These are phyloP conservation scores for Verticillium isaacii DNA, from an alignment of 2,329 filamentous ascomycete species.

Conservation along the genomic window DNA sequence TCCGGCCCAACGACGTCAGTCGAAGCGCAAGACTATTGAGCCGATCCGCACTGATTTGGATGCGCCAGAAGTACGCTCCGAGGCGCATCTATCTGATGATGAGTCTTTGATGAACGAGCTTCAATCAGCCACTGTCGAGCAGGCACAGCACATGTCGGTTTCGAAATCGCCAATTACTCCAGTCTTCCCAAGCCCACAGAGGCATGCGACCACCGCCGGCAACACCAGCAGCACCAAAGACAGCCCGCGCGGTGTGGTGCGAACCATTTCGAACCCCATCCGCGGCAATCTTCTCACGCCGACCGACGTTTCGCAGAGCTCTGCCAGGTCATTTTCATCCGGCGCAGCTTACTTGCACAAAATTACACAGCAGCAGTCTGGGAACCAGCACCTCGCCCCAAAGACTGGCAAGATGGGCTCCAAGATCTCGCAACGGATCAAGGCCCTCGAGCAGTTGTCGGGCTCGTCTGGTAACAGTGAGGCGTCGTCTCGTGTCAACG, in stretches of 20 bases:
- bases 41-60: slow-evolving; percentile 51
- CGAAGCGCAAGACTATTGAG: slow-evolving; percentile 38
- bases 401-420: slow-evolving; percentile 83
- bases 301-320: slow-evolving; percentile 39
- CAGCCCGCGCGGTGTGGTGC: slow-evolving; percentile 33
- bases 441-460: slow-evolving; percentile 79
- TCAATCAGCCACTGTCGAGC: slow-evolving; percentile 73
- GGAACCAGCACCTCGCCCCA: slow-evolving; percentile 38
- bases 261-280: slow-evolving; percentile 31
- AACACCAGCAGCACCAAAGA: slow-evolving; percentile 7
- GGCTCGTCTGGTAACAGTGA: slow-evolving; percentile 28
- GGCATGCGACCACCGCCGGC: slow-evolving; percentile 11
- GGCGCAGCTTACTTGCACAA: slow-evolving; percentile 53
- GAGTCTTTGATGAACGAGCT: slow-evolving; percentile 83
- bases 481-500: slow-evolving; percentile 14
- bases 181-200: slow-evolving; percentile 38
- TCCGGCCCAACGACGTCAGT: slow-evolving; percentile 5
- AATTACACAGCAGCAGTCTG: slow-evolving; percentile 44
- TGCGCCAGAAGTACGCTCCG: slow-evolving; percentile 25
- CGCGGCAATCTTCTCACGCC: slow-evolving; percentile 40
- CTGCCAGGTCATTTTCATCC: slow-evolving; percentile 50
- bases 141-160: slow-evolving; percentile 76
- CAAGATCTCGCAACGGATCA: slow-evolving; percentile 91
- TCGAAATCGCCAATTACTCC: slow-evolving; percentile 79
- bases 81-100: slow-evolving; percentile 58